phyloP scores from a whole-genome alignment of 306 rosid genomes.

The Castanea mollissima region DNA sequence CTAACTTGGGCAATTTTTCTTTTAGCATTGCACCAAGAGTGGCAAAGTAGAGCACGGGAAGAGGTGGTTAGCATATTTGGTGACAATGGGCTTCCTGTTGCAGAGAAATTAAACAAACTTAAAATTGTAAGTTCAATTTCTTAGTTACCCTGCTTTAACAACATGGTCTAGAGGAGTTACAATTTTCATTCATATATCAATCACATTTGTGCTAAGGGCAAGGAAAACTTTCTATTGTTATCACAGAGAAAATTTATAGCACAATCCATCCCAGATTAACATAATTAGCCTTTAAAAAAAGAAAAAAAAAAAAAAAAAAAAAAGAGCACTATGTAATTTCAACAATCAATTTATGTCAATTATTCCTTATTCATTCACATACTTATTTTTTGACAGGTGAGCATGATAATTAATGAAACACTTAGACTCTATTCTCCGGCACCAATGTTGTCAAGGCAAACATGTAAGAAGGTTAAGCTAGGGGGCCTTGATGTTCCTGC shows the following conservation, averaged over 20 bases:
- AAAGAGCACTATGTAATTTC: no score
- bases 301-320: no score
- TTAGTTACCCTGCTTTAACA: not conserved
- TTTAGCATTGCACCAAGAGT: conserved; percentile 57
- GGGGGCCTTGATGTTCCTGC: conserved; percentile 59
- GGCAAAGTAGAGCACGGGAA: conserved; percentile 73
- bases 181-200: not conserved
- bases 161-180: not conserved
- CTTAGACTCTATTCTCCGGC: conserved; percentile 70
- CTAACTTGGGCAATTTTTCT: conserved; percentile 67
- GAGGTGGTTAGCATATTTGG: conserved; percentile 46
- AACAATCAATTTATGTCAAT: no score
- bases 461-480: conserved; percentile 41
- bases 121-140: conserved; percentile 49
- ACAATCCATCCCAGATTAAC: no score
- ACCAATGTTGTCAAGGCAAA: conserved; percentile 35
- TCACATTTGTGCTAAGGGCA: not conserved
- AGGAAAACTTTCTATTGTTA: not conserved
- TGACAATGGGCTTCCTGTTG: conserved; percentile 21
- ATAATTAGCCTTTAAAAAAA: no score
- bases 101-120: conserved; percentile 51
- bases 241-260: not conserved
- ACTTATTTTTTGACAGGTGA: conserved; percentile 37
- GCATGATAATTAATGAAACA: conserved; percentile 63
- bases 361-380: no score